Evolutionary conservation across 2,329 filamentous ascomycete species (phyloP).

Genomic region (Corniculantispora saksenae): DNA sequence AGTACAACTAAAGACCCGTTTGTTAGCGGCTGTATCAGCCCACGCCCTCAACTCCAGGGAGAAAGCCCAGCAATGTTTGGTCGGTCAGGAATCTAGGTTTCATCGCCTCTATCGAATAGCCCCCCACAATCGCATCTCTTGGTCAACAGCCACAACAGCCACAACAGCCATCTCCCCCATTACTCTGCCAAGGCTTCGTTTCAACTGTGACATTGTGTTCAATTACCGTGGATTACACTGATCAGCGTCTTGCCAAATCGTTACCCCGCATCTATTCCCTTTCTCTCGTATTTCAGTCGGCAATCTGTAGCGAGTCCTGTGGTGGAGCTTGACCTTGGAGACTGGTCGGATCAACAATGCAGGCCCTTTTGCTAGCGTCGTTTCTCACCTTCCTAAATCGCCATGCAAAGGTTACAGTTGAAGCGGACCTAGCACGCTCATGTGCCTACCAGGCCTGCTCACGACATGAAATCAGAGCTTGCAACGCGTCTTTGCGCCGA

Average conservation of each 20-base stretch:
- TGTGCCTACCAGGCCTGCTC: not conserved
- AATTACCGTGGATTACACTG: not conserved
- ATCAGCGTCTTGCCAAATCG: not conserved
- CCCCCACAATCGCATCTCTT: conserved; percentile 1
- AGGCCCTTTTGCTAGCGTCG: conserved; percentile 14
- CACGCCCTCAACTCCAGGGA: not conserved
- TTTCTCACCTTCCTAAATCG: conserved; percentile 17
- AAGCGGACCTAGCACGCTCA: not conserved
- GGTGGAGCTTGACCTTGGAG: not conserved
- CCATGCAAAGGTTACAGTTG: not conserved
- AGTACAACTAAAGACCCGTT: too few relatives aligned
- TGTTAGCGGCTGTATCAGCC: not conserved
- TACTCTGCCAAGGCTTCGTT: not conserved
- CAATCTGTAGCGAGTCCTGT: not conserved
- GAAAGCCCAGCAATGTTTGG: not conserved
- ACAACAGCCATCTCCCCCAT: too few relatives aligned
- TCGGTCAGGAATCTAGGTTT: not conserved
- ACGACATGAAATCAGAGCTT: not conserved
- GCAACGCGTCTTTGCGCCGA: not conserved
- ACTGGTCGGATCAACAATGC: conserved; percentile 9
- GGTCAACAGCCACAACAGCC: not conserved
- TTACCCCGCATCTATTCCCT: not conserved
- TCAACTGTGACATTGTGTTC: not conserved
- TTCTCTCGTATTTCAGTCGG: not conserved
- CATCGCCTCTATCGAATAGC: not conserved